phyloP scores from a whole-genome alignment of 1,284 basidiomycete genomes.

The Moesziomyces parantarcticus region DNA sequence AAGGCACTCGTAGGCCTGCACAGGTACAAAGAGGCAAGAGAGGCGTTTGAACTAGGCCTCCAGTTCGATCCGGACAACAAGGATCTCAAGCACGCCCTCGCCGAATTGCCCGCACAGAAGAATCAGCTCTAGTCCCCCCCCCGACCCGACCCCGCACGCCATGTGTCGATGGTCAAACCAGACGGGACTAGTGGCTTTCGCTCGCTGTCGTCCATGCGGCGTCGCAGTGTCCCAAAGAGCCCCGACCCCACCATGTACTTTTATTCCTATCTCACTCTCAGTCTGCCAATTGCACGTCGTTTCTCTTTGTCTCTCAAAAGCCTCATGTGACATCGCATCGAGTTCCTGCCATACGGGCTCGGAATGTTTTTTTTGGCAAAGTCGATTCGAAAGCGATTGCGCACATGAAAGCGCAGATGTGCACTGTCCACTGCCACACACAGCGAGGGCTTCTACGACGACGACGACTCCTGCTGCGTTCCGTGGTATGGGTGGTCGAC shows the following conservation, averaged over 20 bases:
- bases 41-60: constrained; percentile 83
- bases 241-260: constrained; percentile 1
- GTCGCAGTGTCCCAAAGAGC: no score
- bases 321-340: no score
- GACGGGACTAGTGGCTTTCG: no score
- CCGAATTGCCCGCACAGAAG: constrained; percentile 31
- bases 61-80: constrained; percentile 87
- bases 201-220: no score
- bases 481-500: constrained; percentile 65
- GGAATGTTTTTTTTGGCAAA: no score
- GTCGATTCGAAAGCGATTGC: no score
- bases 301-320: no score
- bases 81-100: constrained; percentile 29
- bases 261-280: not conserved
- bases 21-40: constrained; percentile 79
- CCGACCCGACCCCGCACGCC: not conserved
- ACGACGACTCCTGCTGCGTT: constrained; percentile 36
- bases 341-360: no score
- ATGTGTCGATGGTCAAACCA: no score
- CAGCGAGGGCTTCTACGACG: not conserved
- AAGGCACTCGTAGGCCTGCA: constrained; percentile 85
- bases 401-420: no score
- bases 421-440: no score
- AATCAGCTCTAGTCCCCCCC: constrained; percentile 21
- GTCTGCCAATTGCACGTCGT: not conserved